Evolutionary conservation across 2,329 filamentous ascomycete genomes (phyloP).

Genomic region (Alternaria dauci): DNA sequence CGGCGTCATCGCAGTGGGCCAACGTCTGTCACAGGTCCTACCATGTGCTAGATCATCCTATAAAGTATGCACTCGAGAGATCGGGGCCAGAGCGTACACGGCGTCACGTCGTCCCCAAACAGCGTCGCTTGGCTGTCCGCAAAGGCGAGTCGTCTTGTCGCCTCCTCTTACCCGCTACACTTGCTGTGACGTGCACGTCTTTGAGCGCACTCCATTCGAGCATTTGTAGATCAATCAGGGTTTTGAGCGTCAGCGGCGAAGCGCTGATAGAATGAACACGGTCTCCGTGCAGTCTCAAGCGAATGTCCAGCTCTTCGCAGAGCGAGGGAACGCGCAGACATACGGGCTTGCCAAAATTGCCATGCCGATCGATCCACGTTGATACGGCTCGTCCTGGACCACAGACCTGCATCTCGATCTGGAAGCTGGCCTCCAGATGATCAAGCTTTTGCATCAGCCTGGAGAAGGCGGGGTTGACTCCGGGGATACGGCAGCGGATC

Average conservation of each 20-base stretch:
- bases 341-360: constrained; percentile 1
- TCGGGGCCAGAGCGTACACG: not conserved
- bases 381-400: not conserved
- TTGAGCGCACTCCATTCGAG: constrained; percentile 5
- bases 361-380: not conserved
- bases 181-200: not conserved
- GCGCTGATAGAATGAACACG: constrained; percentile 3
- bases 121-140: not conserved
- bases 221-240: constrained; percentile 1
- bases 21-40: not conserved
- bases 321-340: not conserved
- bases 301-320: not conserved
- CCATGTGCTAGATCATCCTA: not conserved
- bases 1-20: not conserved
- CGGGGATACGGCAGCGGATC: constrained; percentile 1
- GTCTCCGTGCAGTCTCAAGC: not conserved
- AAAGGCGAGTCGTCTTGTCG: constrained; percentile 1
- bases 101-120: not conserved
- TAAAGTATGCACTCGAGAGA: not conserved
- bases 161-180: not conserved
- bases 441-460: constrained; percentile 1
- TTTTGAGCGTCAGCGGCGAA: not conserved
- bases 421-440: not conserved
- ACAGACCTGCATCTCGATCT: not conserved
- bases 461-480: not conserved